Evolutionary conservation across 345 rosid genomes (phyloP), one percentile per base, ranked within the genome.

Genomic region (Arabidopsis arenosa): DNA sequence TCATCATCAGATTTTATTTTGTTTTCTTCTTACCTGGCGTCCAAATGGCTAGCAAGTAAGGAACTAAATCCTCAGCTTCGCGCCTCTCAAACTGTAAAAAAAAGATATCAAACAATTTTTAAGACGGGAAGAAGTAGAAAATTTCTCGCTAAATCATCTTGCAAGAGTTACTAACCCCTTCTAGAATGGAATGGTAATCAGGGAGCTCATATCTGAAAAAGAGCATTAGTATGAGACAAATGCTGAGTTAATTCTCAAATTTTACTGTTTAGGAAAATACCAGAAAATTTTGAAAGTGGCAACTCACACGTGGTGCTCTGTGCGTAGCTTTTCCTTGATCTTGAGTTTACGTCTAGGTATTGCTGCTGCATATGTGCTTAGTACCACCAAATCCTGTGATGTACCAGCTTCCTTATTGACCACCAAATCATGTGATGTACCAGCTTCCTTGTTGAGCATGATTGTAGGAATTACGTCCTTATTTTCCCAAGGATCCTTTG

Each of bases 271-370:
- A 40, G 15, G 52, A 36, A 9, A 28, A 12, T 8, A 32, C 1
- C 17, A 47, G 23, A 47, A 10, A 51, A n/a, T 23, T 13, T 11
- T 21, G 43, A 48, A 75, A 57, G 28, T 47, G 54, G 52, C 18
- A 74, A 87, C 98, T 91, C 79, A 93, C 98, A 93, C 98, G 57
- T 74, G 78, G 73, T 93, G 98, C 63, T 91, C 98, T 57, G 98
- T 93, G 7, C 98, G 84, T 30, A 91, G 80, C 37, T 85, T 89
- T 66, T 85, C 88, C 37, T 80, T 75, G 76, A 75, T 84, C 80
- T 93, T 91, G 45, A 93, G 86, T 69, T 85, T 90, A 12, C 83
- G 87, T n/a, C 43, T 76, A 23, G 91, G 97, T 55, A 87, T 85
- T 11, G 90, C 81, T 76, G 97, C 84, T 76, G 79, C 88, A 65